These are phyloP conservation scores for Metschnikowia lochheadii DNA, from an alignment of 805 yeast genomes.

Conservation along the genomic window DNA sequence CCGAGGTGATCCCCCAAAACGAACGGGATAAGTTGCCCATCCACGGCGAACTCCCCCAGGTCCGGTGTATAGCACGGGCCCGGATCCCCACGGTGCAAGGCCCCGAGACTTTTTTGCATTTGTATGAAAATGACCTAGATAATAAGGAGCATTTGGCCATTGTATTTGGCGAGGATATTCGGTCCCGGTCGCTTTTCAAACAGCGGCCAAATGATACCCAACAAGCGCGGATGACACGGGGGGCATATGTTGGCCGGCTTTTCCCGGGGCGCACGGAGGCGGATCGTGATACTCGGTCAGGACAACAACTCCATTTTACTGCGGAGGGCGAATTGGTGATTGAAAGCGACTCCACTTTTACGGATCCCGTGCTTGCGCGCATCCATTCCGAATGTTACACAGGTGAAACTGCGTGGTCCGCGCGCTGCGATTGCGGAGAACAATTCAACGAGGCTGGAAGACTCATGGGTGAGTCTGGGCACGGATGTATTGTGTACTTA, in stretches of 20 bases:
- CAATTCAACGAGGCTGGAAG: slow-evolving; percentile 98
- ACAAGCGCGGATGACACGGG: slow-evolving; percentile 95
- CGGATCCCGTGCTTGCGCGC: slow-evolving; percentile 59
- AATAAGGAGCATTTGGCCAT: slow-evolving; percentile 94
- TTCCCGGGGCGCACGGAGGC: slow-evolving; percentile 81
- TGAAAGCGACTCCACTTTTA: slow-evolving; percentile 23
- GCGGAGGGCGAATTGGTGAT: slow-evolving; percentile 27
- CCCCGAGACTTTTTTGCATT: slow-evolving; percentile 87
- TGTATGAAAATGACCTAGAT: slow-evolving; percentile 83
- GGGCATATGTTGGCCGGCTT: slow-evolving; percentile 89
- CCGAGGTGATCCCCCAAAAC: slow-evolving; percentile 18
- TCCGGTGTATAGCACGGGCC: slow-evolving; percentile 88
- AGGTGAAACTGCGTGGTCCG: slow-evolving; percentile 99
- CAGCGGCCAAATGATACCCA: slow-evolving; percentile 70
- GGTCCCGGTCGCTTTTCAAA: slow-evolving; percentile 69
- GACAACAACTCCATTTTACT: slow-evolving; percentile 29
- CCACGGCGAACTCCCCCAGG: slow-evolving; percentile 62
- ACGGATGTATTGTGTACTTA: slow-evolving; percentile 91
- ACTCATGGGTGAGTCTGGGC: slow-evolving; percentile 79
- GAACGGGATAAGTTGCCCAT: slow-evolving; percentile 34
- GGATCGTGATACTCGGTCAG: slow-evolving; percentile 45
- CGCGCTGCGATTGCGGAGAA: slow-evolving; percentile 98
- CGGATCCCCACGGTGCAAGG: slow-evolving; percentile 95
- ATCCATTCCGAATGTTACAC: slow-evolving; percentile 98
- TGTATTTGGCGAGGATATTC: slow-evolving; percentile 88